Percentiles rank a stretch among this genome's conserved stretches.
Conservation (phyloP, 1,284 basidiomycete genomes). For the Leucoagaricus sp. region DNA sequence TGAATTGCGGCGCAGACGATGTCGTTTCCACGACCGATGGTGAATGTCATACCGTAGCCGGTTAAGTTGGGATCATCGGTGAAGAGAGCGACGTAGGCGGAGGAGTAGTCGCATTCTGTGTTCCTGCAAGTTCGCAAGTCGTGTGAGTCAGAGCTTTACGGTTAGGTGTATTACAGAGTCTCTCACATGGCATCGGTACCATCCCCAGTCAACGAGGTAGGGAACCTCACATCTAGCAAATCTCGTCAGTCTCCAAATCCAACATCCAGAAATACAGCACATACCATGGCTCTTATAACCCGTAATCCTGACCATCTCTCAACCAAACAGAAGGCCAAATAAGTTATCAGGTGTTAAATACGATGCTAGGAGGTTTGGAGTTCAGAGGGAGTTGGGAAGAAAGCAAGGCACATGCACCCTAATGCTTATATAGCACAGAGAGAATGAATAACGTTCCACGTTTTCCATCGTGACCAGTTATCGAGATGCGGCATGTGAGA, state of each 20-base stretch:
- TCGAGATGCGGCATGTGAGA: no score
- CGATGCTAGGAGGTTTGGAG: not conserved
- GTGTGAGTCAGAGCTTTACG: not conserved
- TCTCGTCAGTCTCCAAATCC: not conserved
- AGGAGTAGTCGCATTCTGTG: slow-evolving; percentile 93
- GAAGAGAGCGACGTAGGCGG: slow-evolving; percentile 83
- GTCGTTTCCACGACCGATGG: slow-evolving; percentile 95
- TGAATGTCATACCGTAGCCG: slow-evolving; percentile 95
- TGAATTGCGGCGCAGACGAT: slow-evolving; percentile 85
- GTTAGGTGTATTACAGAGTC: not conserved
- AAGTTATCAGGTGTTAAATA: not conserved
- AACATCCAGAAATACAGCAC: not conserved
- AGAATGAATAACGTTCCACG: not conserved
- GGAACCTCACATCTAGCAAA: slow-evolving; percentile 74
- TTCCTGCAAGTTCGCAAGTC: slow-evolving; percentile 56
- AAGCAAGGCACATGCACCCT: not conserved
- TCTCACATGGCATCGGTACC: slow-evolving; percentile 84
- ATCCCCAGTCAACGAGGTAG: slow-evolving; percentile 82
- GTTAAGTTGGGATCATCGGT: slow-evolving; percentile 68
- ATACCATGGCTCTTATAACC: slow-evolving; percentile 30
- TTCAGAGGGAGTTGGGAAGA: not conserved
- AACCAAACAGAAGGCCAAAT: not conserved
- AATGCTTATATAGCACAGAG: not conserved
- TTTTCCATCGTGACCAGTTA: slow-evolving; percentile 6
- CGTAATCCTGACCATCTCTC: slow-evolving; percentile 29